Base-by-base conservation (phyloP, 352 stramenopile species). In the Globisporangium polare region DNA sequence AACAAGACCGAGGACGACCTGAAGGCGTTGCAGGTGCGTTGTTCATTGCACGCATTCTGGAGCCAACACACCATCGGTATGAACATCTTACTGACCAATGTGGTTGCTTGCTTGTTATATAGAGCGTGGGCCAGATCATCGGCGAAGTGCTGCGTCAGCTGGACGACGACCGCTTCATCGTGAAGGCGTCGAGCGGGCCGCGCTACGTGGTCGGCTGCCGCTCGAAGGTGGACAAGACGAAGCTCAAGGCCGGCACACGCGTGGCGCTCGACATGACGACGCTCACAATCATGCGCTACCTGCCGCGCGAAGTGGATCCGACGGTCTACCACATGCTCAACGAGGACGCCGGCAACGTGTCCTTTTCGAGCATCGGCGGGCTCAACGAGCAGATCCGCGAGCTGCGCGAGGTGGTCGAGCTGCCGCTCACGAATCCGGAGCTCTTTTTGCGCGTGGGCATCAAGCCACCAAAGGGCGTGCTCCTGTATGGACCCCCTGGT, bases 261-360 rank as follows among this genome's bases (percentile, higher is more conserved):
- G 97, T 99, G 37, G 96, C 97, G 29, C 80, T 99, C 47, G 97
- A 99, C 77, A 99, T 99, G 96, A 99, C 97, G n/a, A 99, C 97
- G 56, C 84, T 99, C 56, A 99, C 97, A 37, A 99, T 99, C 78
- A 99, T 99, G 97, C 91, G 97, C 58, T 89, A 97, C 60, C 80
- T 99, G 59, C 98, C 98, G 20, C 88, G 97, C 55, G 97, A 99
- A 68, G 97, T 99, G 58, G 97, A 99, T 75, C 97, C 97, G 22
- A 99, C 96, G 3, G 98, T 99, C 33, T 99, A 99, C 80, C 96
- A 99, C 80, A 99, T 99, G 98, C 92, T 99, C 70, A 97, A 98
- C 59, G 95, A 98, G 59, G 97, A 99, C 60, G 94, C 97, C 15
- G 97, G 97, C 51, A 97, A 96, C 58, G 91, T 99, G 53, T 97